Evolutionary conservation across 179 eudicot species (phyloP).

Genomic region (Drosera spatulata): DNA sequence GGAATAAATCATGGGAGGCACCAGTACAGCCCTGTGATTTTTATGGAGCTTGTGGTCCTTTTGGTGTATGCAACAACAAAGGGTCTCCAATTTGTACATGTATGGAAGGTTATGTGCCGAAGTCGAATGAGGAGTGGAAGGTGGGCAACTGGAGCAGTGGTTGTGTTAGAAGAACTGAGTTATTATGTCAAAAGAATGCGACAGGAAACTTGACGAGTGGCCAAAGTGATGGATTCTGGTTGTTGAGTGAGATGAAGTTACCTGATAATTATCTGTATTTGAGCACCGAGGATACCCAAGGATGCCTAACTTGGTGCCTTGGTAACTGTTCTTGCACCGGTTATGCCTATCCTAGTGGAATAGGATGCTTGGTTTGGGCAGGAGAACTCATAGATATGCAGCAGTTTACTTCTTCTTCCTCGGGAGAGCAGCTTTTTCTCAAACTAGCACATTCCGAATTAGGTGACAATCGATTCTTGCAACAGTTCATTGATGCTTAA

Average conservation of each 20-base stretch:
- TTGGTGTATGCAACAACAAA: slow-evolving; percentile 14
- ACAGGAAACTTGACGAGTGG: slow-evolving; percentile 4
- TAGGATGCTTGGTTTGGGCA: slow-evolving; percentile 31
- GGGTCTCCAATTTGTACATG: slow-evolving; percentile 15
- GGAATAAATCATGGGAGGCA: slow-evolving; percentile 2
- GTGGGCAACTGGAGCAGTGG: slow-evolving; percentile 18
- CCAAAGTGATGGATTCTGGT: slow-evolving; percentile 15
- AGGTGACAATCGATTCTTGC: background rate
- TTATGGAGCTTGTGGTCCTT: slow-evolving; percentile 24
- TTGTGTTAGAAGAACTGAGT: slow-evolving; percentile 15
- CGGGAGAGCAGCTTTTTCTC: slow-evolving; percentile 16
- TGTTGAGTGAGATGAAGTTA: slow-evolving; percentile 16
- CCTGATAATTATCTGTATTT: slow-evolving; percentile 14
- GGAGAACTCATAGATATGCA: slow-evolving; percentile 21
- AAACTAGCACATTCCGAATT: slow-evolving; percentile 23
- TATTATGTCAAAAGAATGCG: slow-evolving; percentile 13
- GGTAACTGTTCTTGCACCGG: slow-evolving; percentile 30
- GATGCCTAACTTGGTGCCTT: slow-evolving; percentile 20
- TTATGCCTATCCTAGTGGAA: slow-evolving; percentile 13
- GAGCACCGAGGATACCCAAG: background rate
- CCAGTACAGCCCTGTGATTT: slow-evolving; percentile 13
- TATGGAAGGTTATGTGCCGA: slow-evolving; percentile 1
- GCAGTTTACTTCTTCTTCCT: background rate
- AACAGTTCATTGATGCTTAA: background rate
- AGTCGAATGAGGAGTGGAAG: slow-evolving; percentile 19